phyloP scores from a whole-genome alignment of 176 grass and related monocot genomes.

The Canna indica region DNA sequence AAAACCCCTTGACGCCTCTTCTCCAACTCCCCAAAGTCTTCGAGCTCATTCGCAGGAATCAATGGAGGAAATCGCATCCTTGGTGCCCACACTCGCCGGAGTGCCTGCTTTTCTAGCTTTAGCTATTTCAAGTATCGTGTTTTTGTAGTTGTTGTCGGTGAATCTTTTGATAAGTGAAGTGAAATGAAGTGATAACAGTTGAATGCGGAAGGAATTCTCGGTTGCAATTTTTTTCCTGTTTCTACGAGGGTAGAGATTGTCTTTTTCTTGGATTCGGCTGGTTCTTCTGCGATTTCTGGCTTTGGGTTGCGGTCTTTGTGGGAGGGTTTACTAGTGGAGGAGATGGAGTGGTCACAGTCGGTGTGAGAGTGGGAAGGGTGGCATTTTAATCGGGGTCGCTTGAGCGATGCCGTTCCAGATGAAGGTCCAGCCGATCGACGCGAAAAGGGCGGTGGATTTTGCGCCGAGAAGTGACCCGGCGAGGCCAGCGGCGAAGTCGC shows the following conservation, averaged over 20 bases:
- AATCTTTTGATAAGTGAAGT: neutral
- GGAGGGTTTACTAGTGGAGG: neutral
- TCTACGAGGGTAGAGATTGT: neutral
- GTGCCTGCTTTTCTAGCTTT: neutral
- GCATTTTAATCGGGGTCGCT: neutral
- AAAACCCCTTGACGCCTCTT: neutral
- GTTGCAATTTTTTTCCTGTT: neutral
- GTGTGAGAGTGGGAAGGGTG: neutral
- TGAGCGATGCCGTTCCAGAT: conserved; percentile 45
- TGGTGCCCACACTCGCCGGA: neutral
- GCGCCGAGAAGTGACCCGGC: conserved; percentile 21
- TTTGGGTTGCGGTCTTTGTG: neutral
- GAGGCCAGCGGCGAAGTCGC: conserved; percentile 33
- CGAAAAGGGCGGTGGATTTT: conserved; percentile 8
- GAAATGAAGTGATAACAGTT: neutral
- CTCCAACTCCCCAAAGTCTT: neutral
- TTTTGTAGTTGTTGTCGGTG: neutral
- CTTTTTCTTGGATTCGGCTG: neutral
- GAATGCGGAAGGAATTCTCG: neutral
- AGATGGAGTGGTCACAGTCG: conserved; percentile 6
- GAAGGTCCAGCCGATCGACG: conserved; percentile 45
- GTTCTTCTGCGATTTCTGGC: neutral
- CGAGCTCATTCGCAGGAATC: conserved; percentile 5
- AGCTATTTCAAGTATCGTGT: neutral
- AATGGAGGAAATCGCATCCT: neutral